Evolutionary conservation across 768 basidiomycete species (phyloP).

Genomic region (Amanita exitialis): DNA sequence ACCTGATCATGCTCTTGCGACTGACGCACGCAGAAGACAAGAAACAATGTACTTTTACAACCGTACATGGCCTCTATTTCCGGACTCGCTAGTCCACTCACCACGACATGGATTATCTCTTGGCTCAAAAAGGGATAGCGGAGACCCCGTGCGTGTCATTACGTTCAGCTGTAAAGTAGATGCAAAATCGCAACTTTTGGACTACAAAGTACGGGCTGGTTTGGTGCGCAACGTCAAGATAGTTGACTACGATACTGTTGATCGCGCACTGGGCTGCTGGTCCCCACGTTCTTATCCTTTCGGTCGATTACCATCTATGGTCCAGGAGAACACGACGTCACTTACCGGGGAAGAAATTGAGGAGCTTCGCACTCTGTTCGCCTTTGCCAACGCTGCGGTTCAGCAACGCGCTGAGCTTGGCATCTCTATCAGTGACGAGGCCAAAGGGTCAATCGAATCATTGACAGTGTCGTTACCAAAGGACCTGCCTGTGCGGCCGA

Average conservation of each 20-base stretch:
- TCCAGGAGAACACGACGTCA: not conserved
- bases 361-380: constrained; percentile 21
- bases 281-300: constrained; percentile 30
- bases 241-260: constrained; percentile 60
- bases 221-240: constrained; percentile 58
- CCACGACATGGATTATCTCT: constrained; percentile 31
- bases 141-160: constrained; percentile 46
- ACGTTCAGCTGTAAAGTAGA: constrained; percentile 75
- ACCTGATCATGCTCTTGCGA: constrained; percentile 53
- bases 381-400: constrained; percentile 10
- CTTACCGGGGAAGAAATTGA: constrained; percentile 14
- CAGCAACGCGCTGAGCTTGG: constrained; percentile 13
- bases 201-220: constrained; percentile 62
- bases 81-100: constrained; percentile 40
- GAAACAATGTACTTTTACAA: constrained; percentile 59
- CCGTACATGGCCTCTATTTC: constrained; percentile 64
- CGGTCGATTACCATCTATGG: constrained; percentile 9
- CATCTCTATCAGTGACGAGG: constrained; percentile 12
- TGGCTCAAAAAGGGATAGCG: constrained; percentile 17
- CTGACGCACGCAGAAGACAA: constrained; percentile 40
- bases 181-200: constrained; percentile 50
- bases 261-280: constrained; percentile 32
- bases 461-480: constrained; percentile 16
- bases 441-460: not conserved
- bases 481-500: constrained; percentile 19